A percentile compares a stretch with the other conserved stretches of the same genome.
phyloP scores from a whole-genome alignment of 768 basidiomycete genomes.

The Leccinum incarnatum region DNA sequence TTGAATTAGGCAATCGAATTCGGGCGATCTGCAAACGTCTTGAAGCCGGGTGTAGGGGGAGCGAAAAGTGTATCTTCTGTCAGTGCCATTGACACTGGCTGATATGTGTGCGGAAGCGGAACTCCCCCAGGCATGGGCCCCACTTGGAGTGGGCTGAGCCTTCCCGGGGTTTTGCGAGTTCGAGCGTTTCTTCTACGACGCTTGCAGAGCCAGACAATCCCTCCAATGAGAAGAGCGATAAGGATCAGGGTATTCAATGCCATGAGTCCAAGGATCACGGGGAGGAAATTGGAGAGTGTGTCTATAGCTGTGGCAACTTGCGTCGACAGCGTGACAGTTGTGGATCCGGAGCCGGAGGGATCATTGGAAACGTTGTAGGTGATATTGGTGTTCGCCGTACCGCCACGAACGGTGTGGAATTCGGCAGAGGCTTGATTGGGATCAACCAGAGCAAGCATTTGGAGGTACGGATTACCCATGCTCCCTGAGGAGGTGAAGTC shows the following conservation, averaged over 20 bases:
- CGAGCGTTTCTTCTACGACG: slow-evolving; percentile 39
- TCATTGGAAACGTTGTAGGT: slow-evolving; percentile 56
- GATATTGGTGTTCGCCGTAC: slow-evolving; percentile 60
- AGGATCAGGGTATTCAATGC: slow-evolving; percentile 76
- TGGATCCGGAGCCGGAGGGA: slow-evolving; percentile 42
- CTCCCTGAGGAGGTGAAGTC: slow-evolving; percentile 63
- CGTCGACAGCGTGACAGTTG: slow-evolving; percentile 52
- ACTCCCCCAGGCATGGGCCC: slow-evolving; percentile 30
- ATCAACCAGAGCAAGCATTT: slow-evolving; percentile 66
- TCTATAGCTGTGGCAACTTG: slow-evolving; percentile 59
- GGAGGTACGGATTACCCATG: slow-evolving; percentile 74
- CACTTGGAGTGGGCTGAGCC: slow-evolving; percentile 58
- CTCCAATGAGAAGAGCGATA: slow-evolving; percentile 52
- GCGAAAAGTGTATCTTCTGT: slow-evolving; percentile 46
- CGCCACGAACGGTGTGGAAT: slow-evolving; percentile 68
- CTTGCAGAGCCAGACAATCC: slow-evolving; percentile 52
- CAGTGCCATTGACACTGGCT: slow-evolving; percentile 62
- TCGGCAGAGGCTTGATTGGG: slow-evolving; percentile 68
- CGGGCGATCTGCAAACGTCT: slow-evolving; percentile 41
- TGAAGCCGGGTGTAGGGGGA: slow-evolving; percentile 61
- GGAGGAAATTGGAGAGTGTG: slow-evolving; percentile 62
- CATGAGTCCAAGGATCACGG: slow-evolving; percentile 71
- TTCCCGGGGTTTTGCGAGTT: slow-evolving; percentile 39
- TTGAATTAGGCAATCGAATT: slow-evolving; percentile 38
- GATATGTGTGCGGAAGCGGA: slow-evolving; percentile 53